A percentile compares a stretch with the other conserved stretches of the same genome.
Conservation (phyloP, 2,329 filamentous ascomycete genomes). For the Volutella citrinella region DNA sequence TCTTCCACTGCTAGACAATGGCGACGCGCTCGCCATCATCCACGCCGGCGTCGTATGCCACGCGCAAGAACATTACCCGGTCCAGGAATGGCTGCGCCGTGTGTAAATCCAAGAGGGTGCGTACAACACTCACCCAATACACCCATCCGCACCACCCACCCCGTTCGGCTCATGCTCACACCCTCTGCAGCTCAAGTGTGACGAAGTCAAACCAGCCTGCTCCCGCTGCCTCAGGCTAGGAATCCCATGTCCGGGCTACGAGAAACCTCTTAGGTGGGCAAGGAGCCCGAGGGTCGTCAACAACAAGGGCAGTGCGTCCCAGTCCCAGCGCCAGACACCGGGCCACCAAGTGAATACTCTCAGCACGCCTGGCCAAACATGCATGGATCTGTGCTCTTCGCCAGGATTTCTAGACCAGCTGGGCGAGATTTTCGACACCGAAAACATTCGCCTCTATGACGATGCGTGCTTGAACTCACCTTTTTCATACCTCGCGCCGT, state of each 20-base stretch:
- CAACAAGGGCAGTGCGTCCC: slow-evolving; percentile 2
- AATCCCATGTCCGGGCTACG: slow-evolving; percentile 19
- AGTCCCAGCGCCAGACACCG: too few species aligned
- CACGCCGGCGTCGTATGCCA: too few species aligned
- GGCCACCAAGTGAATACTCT: slow-evolving; percentile 3
- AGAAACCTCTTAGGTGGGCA: slow-evolving; percentile 18
- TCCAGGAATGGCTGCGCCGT: slow-evolving; percentile 20
- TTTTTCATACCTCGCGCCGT: slow-evolving; percentile 13
- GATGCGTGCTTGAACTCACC: slow-evolving; percentile 8
- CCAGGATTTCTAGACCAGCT: slow-evolving; percentile 13
- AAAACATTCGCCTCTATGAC: slow-evolving; percentile 3
- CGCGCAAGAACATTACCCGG: slow-evolving; percentile 20
- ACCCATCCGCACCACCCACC: neutral
- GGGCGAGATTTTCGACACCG: slow-evolving; percentile 8
- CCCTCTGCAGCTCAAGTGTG: slow-evolving; percentile 18
- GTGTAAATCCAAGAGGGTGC: slow-evolving; percentile 21
- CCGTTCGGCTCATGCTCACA: slow-evolving; percentile 3
- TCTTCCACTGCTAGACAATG: too few species aligned
- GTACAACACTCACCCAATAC: too few species aligned
- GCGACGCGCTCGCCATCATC: too few species aligned
- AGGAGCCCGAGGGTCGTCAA: slow-evolving; percentile 9
- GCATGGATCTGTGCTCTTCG: slow-evolving; percentile 9
- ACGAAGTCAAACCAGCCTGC: slow-evolving; percentile 17
- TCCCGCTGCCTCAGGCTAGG: slow-evolving; percentile 20
- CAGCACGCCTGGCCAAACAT: slow-evolving; percentile 8